Percentiles rank a stretch among this genome's conserved stretches.
Evolutionary conservation across 1,284 basidiomycete genomes (phyloP).

Genomic region (Ganoderma lingzhi): DNA sequence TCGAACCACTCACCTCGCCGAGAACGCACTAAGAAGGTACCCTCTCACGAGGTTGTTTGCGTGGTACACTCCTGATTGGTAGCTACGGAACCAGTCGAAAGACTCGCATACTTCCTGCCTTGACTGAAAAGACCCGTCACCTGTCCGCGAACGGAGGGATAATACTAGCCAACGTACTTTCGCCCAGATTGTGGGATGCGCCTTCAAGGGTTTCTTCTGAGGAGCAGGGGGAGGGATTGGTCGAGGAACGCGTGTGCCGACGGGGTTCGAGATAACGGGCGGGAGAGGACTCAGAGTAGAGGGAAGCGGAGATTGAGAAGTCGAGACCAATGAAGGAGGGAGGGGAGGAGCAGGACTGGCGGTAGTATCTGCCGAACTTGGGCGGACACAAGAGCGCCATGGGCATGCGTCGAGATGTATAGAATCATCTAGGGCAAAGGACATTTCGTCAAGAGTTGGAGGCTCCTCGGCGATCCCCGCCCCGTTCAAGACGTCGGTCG

Average conservation of each 20-base stretch:
- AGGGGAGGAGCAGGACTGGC: background rate
- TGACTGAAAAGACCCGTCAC: slow-evolving; percentile 53
- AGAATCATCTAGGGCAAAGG: background rate
- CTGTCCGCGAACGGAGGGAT: background rate
- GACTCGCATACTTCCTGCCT: slow-evolving; percentile 84
- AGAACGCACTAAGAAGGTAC: slow-evolving; percentile 75
- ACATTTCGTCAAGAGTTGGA: background rate
- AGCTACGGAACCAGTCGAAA: slow-evolving; percentile 76
- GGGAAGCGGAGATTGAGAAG: background rate
- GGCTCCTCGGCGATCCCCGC: background rate
- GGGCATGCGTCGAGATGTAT: background rate
- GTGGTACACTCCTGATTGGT: slow-evolving; percentile 81
- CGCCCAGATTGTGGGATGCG: slow-evolving; percentile 45
- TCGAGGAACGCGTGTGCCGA: background rate
- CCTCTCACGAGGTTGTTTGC: slow-evolving; percentile 68
- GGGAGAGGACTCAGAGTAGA: slow-evolving; percentile 4
- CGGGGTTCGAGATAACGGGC: background rate
- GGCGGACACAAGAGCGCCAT: background rate
- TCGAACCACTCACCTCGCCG: slow-evolving; percentile 57
- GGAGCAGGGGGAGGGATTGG: background rate
- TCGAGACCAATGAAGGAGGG: background rate
- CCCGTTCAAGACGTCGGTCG: background rate
- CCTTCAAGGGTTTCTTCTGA: slow-evolving; percentile 20
- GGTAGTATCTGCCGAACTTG: background rate
- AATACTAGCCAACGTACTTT: slow-evolving; percentile 35